Conservation (phyloP, 345 rosid species). For the sweet orange (Citrus sinensis) region DNA sequence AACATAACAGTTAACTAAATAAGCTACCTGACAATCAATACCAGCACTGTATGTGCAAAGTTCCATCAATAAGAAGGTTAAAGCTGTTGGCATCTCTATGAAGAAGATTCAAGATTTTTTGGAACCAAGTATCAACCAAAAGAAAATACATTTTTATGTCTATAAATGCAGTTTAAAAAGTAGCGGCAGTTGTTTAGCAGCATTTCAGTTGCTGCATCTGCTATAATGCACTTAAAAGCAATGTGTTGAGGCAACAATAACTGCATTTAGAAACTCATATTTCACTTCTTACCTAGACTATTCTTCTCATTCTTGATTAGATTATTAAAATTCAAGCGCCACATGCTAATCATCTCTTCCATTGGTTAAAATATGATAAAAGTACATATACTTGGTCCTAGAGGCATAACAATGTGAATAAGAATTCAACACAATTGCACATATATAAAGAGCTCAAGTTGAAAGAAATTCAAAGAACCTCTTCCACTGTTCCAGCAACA, state of each 20-base stretch:
- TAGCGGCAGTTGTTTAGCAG: neutral
- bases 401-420: neutral
- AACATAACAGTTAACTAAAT: conserved; percentile 5
- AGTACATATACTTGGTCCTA: neutral
- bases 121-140: neutral
- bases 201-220: neutral
- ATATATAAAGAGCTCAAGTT: neutral
- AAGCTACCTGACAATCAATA: neutral
- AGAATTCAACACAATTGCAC: neutral
- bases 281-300: neutral
- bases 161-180: neutral
- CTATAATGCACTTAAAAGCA: neutral
- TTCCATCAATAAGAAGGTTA: neutral
- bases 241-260: neutral
- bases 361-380: neutral
- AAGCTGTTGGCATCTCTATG: neutral
- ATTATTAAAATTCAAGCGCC: neutral
- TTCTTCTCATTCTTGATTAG: neutral
- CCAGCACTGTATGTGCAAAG: neutral
- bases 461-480: conserved; percentile 45
- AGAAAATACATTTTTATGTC: neutral
- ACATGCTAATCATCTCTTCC: neutral
- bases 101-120: neutral
- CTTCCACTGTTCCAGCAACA: conserved; percentile 85
- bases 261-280: neutral